Evolutionary conservation across 2,329 filamentous ascomycete genomes (phyloP), one percentile per base, ranked within the genome.

Genomic region (Drechslerella dactyloides): DNA sequence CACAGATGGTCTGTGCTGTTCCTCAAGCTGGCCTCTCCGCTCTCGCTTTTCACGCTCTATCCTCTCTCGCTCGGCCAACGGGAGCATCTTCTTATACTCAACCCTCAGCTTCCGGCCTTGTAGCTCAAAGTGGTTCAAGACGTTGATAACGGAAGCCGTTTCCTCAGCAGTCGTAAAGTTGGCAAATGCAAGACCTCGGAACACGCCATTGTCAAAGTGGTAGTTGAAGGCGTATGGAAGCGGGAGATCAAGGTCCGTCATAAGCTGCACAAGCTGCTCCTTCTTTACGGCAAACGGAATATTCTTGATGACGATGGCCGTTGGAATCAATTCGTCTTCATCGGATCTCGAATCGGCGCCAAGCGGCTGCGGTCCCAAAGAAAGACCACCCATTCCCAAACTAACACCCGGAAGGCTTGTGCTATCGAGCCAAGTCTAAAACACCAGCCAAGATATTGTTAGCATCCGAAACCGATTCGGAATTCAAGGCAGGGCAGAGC

Each of bases 11-110:
- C 93, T 88, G 80, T 99, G 94, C 80, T 99, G 94, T 81, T 99
- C 94, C 80, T 99, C 93, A 11, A 99, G 85, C 80, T 99, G 94
- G 54, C 94, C 94, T 58, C 94, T 88, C 76, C 94, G 90, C 82
- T 97, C 93, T 66, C 94, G 86, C 86, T 97, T 99, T 81, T 97
- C 94, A 4, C 94, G 86, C 80, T 99, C 94, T 76, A 99, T 97
- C 44, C 94, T 87, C 81, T 99, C 94, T 58, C 94, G 87, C 80
- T 97, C 94, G 33, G 93, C 91, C 75, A 96, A 86, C 0, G 94
- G 94, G 3, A 99, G 85, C 94, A 99, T 97, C 82, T 97, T 97
- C 84, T 99, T 99, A 83, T 97, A 99, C 80, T 99, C 94, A 24
- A 99, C 94, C 54, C 94, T 86, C 75, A 99, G 82, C 82, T 97